Percentiles rank a stretch among this genome's conserved stretches.
These are phyloP conservation scores for Terana coerulea DNA, from an alignment of 768 basidiomycete genomes.

Conservation along the genomic window DNA sequence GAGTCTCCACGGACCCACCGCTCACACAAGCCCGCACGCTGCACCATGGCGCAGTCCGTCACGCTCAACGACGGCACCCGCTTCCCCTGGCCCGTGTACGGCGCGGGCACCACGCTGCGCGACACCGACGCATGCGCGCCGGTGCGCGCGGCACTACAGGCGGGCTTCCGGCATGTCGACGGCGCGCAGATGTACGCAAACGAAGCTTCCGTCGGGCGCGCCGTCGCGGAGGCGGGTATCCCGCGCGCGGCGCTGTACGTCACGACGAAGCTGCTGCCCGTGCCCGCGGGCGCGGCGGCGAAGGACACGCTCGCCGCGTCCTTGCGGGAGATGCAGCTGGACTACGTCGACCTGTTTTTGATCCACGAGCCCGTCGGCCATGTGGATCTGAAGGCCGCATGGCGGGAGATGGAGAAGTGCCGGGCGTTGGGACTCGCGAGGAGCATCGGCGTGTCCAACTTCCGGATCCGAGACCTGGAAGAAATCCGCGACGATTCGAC, in stretches of 20 bases:
- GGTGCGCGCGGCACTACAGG: constrained; percentile 21
- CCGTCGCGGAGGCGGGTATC: constrained; percentile 28
- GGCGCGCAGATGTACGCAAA: constrained; percentile 37
- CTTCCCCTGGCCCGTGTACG: constrained; percentile 37
- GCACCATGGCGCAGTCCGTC: constrained; percentile 17
- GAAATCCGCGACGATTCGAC: constrained; percentile 41
- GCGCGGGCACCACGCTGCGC: constrained; percentile 34
- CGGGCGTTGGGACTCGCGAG: constrained; percentile 37
- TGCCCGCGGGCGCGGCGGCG: constrained; percentile 31
- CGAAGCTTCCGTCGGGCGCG: constrained; percentile 34
- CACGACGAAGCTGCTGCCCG: constrained; percentile 36
- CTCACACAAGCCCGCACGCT: no score
- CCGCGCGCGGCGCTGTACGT: constrained; percentile 39
- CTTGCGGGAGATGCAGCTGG: constrained; percentile 36
- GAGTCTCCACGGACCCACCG: no score
- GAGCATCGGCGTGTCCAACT: constrained; percentile 54
- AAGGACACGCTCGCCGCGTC: constrained; percentile 34
- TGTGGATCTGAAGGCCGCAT: constrained; percentile 31
- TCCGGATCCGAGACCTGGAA: constrained; percentile 38
- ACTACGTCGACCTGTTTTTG: constrained; percentile 42
- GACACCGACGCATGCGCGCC: constrained; percentile 25
- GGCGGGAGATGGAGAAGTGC: constrained; percentile 42
- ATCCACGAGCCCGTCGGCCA: constrained; percentile 35
- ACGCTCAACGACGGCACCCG: constrained; percentile 34
- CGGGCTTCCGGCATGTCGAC: constrained; percentile 37